phyloP scores from a whole-genome alignment of 2,329 filamentous ascomycete species.

The Ophiobolus disseminans region DNA sequence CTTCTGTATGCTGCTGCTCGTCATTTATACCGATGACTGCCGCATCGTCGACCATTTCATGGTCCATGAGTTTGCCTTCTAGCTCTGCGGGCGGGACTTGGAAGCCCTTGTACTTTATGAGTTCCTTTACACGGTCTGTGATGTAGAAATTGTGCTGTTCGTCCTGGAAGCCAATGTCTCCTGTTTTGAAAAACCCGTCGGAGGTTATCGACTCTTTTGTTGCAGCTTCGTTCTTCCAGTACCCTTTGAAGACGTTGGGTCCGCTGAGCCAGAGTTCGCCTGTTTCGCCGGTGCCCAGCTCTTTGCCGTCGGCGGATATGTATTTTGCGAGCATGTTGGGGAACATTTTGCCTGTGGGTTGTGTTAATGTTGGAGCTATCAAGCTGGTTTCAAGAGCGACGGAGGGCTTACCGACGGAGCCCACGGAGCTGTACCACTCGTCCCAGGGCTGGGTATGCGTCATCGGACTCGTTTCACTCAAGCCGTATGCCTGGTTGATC shows the following conservation, averaged over 20 bases:
- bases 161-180: constrained; percentile 38
- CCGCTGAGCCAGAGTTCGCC: constrained; percentile 72
- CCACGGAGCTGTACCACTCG: constrained; percentile 55
- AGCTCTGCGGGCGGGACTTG: constrained; percentile 40
- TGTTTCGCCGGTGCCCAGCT: constrained; percentile 66
- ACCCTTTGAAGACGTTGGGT: constrained; percentile 80
- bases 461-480: constrained; percentile 35
- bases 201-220: constrained; percentile 72
- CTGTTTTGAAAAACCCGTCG: constrained; percentile 66
- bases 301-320: constrained; percentile 65
- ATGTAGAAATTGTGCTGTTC: constrained; percentile 38
- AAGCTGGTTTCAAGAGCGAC: too few relatives aligned
- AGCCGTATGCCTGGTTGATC: constrained; percentile 34
- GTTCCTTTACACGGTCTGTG: constrained; percentile 39
- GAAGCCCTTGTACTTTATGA: constrained; percentile 44
- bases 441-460: constrained; percentile 36
- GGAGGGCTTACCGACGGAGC: constrained; percentile 62
- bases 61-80: constrained; percentile 36
- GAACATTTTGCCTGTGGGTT: constrained; percentile 66
- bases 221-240: constrained; percentile 73
- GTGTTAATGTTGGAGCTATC: too few relatives aligned
- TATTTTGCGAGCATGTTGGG: constrained; percentile 83
- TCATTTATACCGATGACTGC: constrained; percentile 39
- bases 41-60: constrained; percentile 31
- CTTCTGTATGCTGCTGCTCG: constrained; percentile 33